Conservation (phyloP, 179 eudicot genomes). For the Spinacia oleracea region DNA sequence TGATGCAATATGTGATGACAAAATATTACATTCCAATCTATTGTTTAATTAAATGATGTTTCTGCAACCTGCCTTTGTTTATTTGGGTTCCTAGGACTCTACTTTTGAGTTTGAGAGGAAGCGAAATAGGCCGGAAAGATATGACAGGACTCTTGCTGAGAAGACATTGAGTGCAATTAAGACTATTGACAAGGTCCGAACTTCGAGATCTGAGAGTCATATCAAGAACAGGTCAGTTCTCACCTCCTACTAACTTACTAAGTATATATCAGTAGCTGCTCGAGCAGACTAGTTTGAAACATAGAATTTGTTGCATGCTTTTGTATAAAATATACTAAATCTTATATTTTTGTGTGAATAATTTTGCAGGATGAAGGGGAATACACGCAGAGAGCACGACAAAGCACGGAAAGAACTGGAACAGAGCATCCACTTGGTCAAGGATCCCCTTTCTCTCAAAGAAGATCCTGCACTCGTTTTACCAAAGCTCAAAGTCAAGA, state of each 20-base stretch:
- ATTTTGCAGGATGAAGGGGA: constrained; percentile 58
- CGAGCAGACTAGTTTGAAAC: not conserved
- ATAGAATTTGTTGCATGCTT: not conserved
- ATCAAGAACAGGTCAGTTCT: constrained; percentile 47
- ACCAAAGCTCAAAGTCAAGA: constrained; percentile 57
- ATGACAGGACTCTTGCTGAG: constrained; percentile 69
- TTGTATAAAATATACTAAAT: no score
- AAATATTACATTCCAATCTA: not conserved
- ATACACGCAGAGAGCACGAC: constrained; percentile 32
- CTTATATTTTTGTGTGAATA: not conserved
- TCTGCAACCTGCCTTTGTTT: not conserved
- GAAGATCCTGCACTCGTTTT: constrained; percentile 45
- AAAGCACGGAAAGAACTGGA: constrained; percentile 45
- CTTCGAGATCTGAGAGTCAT: constrained; percentile 47
- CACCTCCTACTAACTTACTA: no score
- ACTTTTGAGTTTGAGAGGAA: constrained; percentile 98
- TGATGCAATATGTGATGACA: not conserved
- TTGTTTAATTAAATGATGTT: not conserved
- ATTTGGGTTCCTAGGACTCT: constrained; percentile 49
- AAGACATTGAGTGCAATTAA: constrained; percentile 73
- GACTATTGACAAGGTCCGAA: constrained; percentile 61
- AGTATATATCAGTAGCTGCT: not conserved
- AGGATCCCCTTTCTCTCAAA: constrained; percentile 48
- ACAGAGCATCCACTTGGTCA: constrained; percentile 52
- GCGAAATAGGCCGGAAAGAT: constrained; percentile 92